Conservation (phyloP, 2,329 filamentous ascomycete species). For the Claviceps sp. region DNA sequence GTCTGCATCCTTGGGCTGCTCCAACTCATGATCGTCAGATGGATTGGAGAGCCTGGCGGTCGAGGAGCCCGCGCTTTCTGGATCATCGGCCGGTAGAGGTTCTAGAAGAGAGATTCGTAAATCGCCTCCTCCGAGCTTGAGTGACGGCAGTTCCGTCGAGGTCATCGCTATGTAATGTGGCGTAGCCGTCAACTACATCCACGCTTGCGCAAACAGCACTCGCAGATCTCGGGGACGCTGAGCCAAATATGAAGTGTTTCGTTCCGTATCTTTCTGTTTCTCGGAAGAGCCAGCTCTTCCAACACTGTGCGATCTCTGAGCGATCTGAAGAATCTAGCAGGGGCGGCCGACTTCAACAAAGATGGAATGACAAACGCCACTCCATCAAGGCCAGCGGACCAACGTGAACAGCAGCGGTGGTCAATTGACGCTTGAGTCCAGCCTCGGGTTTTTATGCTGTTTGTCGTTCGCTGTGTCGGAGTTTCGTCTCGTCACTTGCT, state of each 20-base stretch:
- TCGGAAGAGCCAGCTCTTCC: neutral
- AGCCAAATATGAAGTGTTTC: neutral
- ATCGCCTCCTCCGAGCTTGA: conserved; percentile 15
- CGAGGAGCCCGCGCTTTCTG: neutral
- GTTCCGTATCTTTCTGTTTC: neutral
- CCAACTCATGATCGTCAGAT: neutral
- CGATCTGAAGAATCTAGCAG: neutral
- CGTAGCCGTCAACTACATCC: neutral
- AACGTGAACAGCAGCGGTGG: neutral
- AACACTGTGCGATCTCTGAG: neutral
- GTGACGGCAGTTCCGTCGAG: conserved; percentile 16
- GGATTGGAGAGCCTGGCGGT: neutral
- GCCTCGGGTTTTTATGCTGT: neutral
- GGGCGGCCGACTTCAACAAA: neutral
- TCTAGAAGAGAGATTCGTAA: conserved; percentile 19
- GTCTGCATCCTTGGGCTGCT: neutral
- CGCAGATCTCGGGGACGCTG: neutral
- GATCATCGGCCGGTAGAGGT: conserved; percentile 9
- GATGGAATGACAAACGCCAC: neutral
- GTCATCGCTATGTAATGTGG: conserved; percentile 12
- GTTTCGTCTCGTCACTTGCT: neutral
- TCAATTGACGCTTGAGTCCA: neutral
- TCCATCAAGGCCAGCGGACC: neutral
- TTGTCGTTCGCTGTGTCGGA: neutral
- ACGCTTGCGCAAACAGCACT: neutral